phyloP scores from a whole-genome alignment of 1,139 yeast genomes.

The Candida sanyaensis region DNA sequence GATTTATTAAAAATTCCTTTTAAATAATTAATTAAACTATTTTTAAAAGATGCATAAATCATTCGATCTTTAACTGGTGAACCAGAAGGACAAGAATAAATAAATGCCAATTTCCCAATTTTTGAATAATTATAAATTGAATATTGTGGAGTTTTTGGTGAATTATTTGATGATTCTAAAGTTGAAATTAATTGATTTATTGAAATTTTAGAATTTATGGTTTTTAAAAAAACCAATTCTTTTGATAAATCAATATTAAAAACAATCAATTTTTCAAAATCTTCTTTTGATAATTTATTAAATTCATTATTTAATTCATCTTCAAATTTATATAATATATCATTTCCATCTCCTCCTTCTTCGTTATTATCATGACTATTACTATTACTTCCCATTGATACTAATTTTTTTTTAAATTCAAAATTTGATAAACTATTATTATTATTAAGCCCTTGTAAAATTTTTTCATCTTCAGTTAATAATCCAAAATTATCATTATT shows the following conservation, averaged over 20 bases:
- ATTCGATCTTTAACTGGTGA: conserved; percentile 89
- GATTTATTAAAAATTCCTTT: conserved; percentile 18
- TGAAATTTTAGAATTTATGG: conserved; percentile 17
- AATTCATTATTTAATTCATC: conserved; percentile 25
- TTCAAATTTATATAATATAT: conserved; percentile 32
- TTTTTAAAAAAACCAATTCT: conserved; percentile 30
- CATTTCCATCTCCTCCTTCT: conserved; percentile 9
- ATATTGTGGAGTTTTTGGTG: conserved; percentile 42
- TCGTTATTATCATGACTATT: too few species aligned
- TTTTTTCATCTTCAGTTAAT: conserved; percentile 60
- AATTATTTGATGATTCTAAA: conserved; percentile 17
- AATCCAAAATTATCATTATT: conserved; percentile 36
- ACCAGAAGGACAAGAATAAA: conserved; percentile 88
- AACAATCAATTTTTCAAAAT: conserved; percentile 23
- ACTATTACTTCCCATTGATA: conserved; percentile 29
- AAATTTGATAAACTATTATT: conserved; percentile 1
- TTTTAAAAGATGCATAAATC: conserved; percentile 86
- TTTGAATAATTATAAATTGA: conserved; percentile 49
- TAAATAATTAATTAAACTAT: conserved; percentile 60
- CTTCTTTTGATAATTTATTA: conserved; percentile 17
- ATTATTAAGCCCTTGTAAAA: conserved; percentile 45
- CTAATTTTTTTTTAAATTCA: conserved; percentile 30
- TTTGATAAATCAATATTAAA: conserved; percentile 32
- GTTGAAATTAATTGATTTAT: conserved; percentile 23
- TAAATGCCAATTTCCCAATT: conserved; percentile 46